Conservation (phyloP, 176 grass and related monocot genomes). For the Tuctoria greenei region DNA sequence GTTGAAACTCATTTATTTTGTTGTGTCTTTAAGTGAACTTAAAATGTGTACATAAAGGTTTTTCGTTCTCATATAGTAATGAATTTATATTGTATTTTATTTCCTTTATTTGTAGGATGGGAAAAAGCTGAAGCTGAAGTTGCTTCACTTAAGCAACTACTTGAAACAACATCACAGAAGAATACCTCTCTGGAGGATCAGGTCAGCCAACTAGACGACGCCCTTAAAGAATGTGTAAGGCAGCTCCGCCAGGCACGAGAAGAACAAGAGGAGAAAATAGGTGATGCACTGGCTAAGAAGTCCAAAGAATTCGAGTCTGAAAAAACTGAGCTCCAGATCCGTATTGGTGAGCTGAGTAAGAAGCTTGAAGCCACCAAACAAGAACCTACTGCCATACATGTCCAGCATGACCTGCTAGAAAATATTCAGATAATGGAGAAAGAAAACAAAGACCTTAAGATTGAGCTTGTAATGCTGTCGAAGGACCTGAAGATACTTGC, state of each 20-base stretch:
- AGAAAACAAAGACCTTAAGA: slow-evolving; percentile 69
- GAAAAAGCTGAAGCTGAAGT: slow-evolving; percentile 91
- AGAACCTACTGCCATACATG: slow-evolving; percentile 13
- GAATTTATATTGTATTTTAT: slow-evolving; percentile 12
- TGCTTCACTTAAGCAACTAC: slow-evolving; percentile 61
- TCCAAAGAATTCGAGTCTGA: slow-evolving; percentile 48
- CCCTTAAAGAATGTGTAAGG: slow-evolving; percentile 95
- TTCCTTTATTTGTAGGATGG: slow-evolving; percentile 66
- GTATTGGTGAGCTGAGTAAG: slow-evolving; percentile 48
- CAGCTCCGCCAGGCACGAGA: slow-evolving; percentile 82
- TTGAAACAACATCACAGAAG: slow-evolving; percentile 68
- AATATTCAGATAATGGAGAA: slow-evolving; percentile 59
- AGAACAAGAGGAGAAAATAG: slow-evolving; percentile 76
- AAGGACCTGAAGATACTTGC: slow-evolving; percentile 62
- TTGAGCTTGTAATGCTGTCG: slow-evolving; percentile 39
- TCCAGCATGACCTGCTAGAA: slow-evolving; percentile 46
- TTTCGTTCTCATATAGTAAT: neutral
- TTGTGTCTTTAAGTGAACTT: neutral
- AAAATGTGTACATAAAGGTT: neutral
- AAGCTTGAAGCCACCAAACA: slow-evolving; percentile 50
- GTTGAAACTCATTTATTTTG: neutral
- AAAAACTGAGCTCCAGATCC: slow-evolving; percentile 56
- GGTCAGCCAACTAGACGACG: slow-evolving; percentile 71
- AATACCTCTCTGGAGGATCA: slow-evolving; percentile 70
- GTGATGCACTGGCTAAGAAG: slow-evolving; percentile 51